Conservation (phyloP, 2,329 filamentous ascomycete species). For the Chalaropsis thielavioides region DNA sequence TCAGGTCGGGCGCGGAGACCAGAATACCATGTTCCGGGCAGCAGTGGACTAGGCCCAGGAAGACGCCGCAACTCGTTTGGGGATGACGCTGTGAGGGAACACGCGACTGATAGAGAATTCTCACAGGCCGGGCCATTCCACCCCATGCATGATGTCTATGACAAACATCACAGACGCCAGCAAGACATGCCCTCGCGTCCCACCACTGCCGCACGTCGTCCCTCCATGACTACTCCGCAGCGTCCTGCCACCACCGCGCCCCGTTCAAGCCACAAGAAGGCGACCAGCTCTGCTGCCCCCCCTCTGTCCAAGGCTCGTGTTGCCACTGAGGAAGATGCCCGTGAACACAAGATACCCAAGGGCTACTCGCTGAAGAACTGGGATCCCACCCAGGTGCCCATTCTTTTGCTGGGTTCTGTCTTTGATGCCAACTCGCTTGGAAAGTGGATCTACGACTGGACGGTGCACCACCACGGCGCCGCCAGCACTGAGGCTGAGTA, state of each 20-base stretch:
- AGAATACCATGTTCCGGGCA: constrained; percentile 9
- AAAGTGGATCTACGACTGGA: constrained; percentile 99
- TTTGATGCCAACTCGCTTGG: constrained; percentile 95
- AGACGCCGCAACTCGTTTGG: constrained; percentile 16
- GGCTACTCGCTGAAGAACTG: constrained; percentile 97
- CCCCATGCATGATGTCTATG: constrained; percentile 13
- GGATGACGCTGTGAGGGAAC: constrained; percentile 12
- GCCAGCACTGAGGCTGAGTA: constrained; percentile 75
- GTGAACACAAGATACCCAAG: constrained; percentile 59
- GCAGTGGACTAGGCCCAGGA: constrained; percentile 6
- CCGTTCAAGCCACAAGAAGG: constrained; percentile 29
- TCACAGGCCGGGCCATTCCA: constrained; percentile 17
- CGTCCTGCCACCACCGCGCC: constrained; percentile 40
- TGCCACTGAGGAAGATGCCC: constrained; percentile 46
- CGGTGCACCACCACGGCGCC: constrained; percentile 74
- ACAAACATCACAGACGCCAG: constrained; percentile 3
- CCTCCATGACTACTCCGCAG: constrained; percentile 36
- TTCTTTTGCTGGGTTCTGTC: constrained; percentile 84
- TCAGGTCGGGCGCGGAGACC: constrained; percentile 9
- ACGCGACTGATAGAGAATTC: constrained; percentile 17
- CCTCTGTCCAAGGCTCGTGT: constrained; percentile 21
- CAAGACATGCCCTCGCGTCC: constrained; percentile 23
- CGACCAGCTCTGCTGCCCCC: constrained; percentile 19
- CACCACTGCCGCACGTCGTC: constrained; percentile 32
- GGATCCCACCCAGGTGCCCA: constrained; percentile 88